Conservation (phyloP, 192 early-diverging fungal species). For the Coemansia sp. region DNA sequence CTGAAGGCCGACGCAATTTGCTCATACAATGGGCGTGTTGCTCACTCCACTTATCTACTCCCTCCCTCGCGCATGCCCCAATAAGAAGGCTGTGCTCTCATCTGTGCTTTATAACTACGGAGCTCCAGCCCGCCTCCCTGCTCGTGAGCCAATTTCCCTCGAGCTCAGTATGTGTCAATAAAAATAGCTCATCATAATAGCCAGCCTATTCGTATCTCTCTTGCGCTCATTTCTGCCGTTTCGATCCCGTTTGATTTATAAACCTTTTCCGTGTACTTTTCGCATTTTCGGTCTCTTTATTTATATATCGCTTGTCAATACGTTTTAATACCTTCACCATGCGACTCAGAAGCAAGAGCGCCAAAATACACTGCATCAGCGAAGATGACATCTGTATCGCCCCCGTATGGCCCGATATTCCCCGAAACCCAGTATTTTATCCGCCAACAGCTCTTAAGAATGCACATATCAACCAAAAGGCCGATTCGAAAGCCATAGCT, state of each 20-base stretch:
- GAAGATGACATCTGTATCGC: slow-evolving; percentile 2
- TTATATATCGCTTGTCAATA: neutral
- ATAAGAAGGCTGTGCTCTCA: neutral
- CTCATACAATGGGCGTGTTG: slow-evolving; percentile 13
- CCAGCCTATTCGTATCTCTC: neutral
- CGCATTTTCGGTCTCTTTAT: neutral
- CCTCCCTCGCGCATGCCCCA: slow-evolving; percentile 1
- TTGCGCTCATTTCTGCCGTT: neutral
- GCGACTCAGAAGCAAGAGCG: slow-evolving; percentile 23
- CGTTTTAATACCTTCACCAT: slow-evolving; percentile 6
- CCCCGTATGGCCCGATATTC: slow-evolving; percentile 11
- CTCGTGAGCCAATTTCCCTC: neutral
- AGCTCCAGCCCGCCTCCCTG: neutral
- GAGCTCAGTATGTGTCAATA: neutral
- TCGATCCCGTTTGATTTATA: neutral
- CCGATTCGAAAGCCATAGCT: neutral
- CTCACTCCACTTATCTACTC: slow-evolving; percentile 21
- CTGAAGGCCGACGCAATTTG: slow-evolving; percentile 9
- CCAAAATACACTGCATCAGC: slow-evolving; percentile 4
- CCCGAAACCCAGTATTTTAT: slow-evolving; percentile 52
- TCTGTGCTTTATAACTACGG: neutral
- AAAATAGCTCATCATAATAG: neutral
- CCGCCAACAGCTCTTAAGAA: slow-evolving; percentile 30
- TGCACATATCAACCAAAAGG: neutral
- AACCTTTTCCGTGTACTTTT: neutral